phyloP scores from a whole-genome alignment of 2,329 filamentous ascomycete species.

The Colletotrichum navitas region DNA sequence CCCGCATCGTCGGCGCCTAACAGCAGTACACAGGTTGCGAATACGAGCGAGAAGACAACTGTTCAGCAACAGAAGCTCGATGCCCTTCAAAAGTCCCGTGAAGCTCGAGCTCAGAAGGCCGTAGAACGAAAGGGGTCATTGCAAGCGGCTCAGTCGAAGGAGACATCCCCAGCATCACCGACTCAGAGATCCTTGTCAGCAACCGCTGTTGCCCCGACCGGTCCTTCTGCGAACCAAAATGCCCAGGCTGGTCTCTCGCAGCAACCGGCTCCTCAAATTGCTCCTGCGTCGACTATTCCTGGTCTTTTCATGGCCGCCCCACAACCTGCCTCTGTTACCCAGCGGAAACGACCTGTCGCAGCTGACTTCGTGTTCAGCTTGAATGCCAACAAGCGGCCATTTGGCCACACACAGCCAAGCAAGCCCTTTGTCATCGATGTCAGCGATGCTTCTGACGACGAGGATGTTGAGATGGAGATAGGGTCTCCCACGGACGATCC shows the following conservation, averaged over 20 bases:
- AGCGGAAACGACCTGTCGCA: conserved; percentile 66
- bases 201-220: not conserved
- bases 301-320: conserved; percentile 53
- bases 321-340: conserved; percentile 44
- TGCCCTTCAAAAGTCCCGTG: conserved; percentile 72
- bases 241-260: conserved; percentile 3
- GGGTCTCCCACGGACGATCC: conserved; percentile 64
- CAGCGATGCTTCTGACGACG: conserved; percentile 76
- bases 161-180: conserved; percentile 14
- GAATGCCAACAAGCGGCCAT: conserved; percentile 68
- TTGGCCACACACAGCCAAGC: conserved; percentile 69
- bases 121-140: conserved; percentile 37
- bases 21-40: conserved; percentile 36
- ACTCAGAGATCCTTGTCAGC: conserved; percentile 2
- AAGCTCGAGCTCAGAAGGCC: conserved; percentile 56
- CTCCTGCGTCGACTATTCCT: conserved; percentile 49
- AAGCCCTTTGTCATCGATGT: conserved; percentile 84
- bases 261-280: not conserved
- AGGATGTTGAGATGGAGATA: conserved; percentile 77
- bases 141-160: conserved; percentile 23
- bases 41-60: conserved; percentile 75
- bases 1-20: conserved; percentile 27
- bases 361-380: conserved; percentile 76
- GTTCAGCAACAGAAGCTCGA: conserved; percentile 84
- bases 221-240: not conserved